Evolutionary conservation across 352 stramenopile genomes (phyloP), one percentile per base, ranked within the genome.

Genomic region (Phytophthora sp.): DNA sequence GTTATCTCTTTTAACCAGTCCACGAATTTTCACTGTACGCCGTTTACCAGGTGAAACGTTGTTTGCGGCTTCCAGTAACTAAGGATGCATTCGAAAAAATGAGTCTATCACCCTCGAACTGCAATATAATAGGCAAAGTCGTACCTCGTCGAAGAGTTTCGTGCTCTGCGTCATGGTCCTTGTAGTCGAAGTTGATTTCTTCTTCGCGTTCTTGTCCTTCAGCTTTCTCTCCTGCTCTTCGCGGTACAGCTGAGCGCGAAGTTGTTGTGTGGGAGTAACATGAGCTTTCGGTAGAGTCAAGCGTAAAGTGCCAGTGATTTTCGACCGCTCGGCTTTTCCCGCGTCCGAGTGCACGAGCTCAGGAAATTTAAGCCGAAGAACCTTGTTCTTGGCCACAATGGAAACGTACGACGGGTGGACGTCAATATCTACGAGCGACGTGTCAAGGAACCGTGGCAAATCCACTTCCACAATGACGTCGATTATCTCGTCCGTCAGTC

Each of bases 391-490:
- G 16, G 96, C 91, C 1, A 98, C 78, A 12, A 98, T 82, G 18
- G 86, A 95, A n/a, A 98, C 89, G 62, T 97, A 97, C 13, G 79
- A 85, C 41, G 95, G 95, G 62, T 98, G 94, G 8, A 98, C 86
- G 52, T 98, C 94, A 7, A 98, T 86, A 70, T 98, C 91, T n/a
- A 98, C 88, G 2, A 98, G 77, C 7, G 87, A 97, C 20, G 88
- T 91, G 64, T 97, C 93, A 23, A 98, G 63, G 70, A 96, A 93
- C 24, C 88, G 87, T 23, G 90, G 91, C 26, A 98, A 58, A 50
- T 86, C 71, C 11, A 98, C 79, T 50, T 94, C 76, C 7, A 98
- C 67, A 26, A 96, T 69, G 23, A 97, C 53, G 20, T 78, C 75
- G 4, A 82, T 53, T 7, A 73, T 60, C 20, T 86, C 83, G 15